Evolutionary conservation across 1,139 yeast genomes (phyloP).

Genomic region (Pneumocystis jirovecii): DNA sequence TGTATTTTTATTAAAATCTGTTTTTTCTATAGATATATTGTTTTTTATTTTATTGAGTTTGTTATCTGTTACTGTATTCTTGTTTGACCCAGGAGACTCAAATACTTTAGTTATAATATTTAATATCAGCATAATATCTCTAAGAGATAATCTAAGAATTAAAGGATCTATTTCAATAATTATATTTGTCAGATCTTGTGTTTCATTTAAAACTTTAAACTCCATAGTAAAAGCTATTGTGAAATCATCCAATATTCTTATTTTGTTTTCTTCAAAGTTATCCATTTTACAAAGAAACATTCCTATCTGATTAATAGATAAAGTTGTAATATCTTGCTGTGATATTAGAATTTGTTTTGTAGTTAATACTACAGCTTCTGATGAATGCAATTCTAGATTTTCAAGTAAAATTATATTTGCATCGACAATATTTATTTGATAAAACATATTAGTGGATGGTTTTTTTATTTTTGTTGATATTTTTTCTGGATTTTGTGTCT

Average conservation of each 20-base stretch:
- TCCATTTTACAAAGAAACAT: slow-evolving; percentile 75
- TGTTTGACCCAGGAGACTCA: slow-evolving; percentile 25
- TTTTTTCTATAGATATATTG: neutral
- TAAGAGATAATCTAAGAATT: slow-evolving; percentile 61
- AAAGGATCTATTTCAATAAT: slow-evolving; percentile 69
- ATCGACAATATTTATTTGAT: slow-evolving; percentile 57
- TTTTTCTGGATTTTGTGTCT: slow-evolving; percentile 9
- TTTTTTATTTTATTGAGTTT: slow-evolving; percentile 14
- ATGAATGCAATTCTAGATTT: slow-evolving; percentile 49
- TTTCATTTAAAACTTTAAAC: slow-evolving; percentile 45
- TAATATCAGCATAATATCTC: slow-evolving; percentile 74
- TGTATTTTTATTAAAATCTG: slow-evolving; percentile 4
- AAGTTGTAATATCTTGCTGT: slow-evolving; percentile 45
- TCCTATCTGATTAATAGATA: slow-evolving; percentile 69
- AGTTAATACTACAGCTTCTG: slow-evolving; percentile 84
- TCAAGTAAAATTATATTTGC: slow-evolving; percentile 71
- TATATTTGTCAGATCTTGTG: slow-evolving; percentile 45
- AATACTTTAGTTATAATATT: slow-evolving; percentile 60
- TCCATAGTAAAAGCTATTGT: slow-evolving; percentile 65
- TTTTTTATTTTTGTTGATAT: neutral
- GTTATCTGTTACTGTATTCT: slow-evolving; percentile 17
- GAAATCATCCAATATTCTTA: slow-evolving; percentile 79
- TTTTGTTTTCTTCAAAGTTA: slow-evolving; percentile 39
- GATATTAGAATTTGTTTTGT: slow-evolving; percentile 65
- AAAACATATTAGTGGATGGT: slow-evolving; percentile 24